A percentile compares a stretch with the other conserved stretches of the same genome.
These are phyloP conservation scores for Pythium guiyangense DNA, from an alignment of 352 stramenopile species.

Conservation along the genomic window DNA sequence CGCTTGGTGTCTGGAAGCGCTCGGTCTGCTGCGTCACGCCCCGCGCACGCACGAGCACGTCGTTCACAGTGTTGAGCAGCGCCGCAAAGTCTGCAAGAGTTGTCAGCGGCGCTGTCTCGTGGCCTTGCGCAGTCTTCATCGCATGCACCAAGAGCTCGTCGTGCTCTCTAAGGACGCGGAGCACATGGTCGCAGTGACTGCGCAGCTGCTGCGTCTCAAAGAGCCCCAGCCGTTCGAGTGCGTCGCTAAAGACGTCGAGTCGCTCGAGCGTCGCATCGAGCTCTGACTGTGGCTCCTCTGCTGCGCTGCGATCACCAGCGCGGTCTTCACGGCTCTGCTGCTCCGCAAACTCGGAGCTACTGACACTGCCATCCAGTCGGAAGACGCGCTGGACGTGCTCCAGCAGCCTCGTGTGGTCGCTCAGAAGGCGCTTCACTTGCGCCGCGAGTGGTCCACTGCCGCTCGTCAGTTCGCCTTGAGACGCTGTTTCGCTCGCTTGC, in stretches of 20 bases:
- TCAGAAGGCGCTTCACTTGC: background rate
- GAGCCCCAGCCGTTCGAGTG: constrained; percentile 1
- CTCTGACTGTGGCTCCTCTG: background rate
- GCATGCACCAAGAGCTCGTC: constrained; percentile 5
- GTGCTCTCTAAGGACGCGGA: constrained; percentile 1
- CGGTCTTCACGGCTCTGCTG: background rate
- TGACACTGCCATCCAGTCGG: background rate
- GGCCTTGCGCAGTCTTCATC: background rate
- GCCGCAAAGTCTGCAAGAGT: constrained; percentile 1
- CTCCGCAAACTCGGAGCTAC: background rate
- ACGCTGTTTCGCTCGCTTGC: too few relatives aligned
- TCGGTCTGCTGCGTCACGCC: background rate
- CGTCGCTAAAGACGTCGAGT: background rate
- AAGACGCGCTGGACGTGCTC: background rate
- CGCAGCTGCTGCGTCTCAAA: background rate
- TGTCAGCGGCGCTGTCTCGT: background rate
- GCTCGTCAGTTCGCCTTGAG: too few relatives aligned
- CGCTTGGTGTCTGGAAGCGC: constrained; percentile 3
- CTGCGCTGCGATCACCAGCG: background rate
- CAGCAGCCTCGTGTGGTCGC: background rate
- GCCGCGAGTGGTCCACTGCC: background rate
- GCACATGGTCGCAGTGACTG: background rate
- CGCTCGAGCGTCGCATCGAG: too few relatives aligned
- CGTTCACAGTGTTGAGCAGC: background rate
- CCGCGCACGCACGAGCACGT: constrained; percentile 1